Evolutionary conservation across 805 yeast species (phyloP).

Genomic region (Candida sanyiensis): DNA sequence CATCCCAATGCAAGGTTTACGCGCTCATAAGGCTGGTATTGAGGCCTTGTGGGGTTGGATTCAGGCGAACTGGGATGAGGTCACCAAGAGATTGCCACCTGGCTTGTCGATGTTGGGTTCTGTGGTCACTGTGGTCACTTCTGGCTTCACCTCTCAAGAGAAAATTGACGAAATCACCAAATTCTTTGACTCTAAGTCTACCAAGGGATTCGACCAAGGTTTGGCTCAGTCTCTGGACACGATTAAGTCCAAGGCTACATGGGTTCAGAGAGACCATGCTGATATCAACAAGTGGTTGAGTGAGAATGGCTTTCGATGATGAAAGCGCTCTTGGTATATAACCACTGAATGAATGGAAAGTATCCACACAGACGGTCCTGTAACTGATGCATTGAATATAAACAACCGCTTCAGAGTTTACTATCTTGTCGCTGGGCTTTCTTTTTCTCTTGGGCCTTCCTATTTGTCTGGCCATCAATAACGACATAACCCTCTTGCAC

Average conservation of each 20-base stretch:
- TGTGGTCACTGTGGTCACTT: conserved; percentile 57
- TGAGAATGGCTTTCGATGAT: conserved; percentile 26
- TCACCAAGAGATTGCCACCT: conserved; percentile 69
- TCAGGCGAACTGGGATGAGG: conserved; percentile 62
- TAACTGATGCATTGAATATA: too few relatives aligned
- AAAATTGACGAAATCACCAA: conserved; percentile 45
- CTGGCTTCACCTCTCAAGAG: conserved; percentile 53
- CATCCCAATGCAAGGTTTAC: conserved; percentile 71
- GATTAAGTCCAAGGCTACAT: conserved; percentile 47
- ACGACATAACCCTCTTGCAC: conserved; percentile 59
- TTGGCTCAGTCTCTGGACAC: conserved; percentile 62
- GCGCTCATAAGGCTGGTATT: conserved; percentile 58
- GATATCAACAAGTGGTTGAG: conserved; percentile 46
- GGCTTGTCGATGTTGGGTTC: conserved; percentile 74
- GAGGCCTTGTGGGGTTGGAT: conserved; percentile 72
- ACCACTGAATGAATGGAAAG: too few relatives aligned
- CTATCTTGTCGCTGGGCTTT: not conserved
- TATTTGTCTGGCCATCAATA: conserved; percentile 14
- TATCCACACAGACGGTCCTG: too few relatives aligned
- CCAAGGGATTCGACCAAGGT: conserved; percentile 59
- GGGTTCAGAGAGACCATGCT: conserved; percentile 53
- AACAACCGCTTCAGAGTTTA: not conserved
- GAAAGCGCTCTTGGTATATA: too few relatives aligned
- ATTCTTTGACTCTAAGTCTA: conserved; percentile 48
- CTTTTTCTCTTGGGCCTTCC: not conserved